phyloP scores from a whole-genome alignment of 1,284 basidiomycete species.

The Trametes hirsuta region DNA sequence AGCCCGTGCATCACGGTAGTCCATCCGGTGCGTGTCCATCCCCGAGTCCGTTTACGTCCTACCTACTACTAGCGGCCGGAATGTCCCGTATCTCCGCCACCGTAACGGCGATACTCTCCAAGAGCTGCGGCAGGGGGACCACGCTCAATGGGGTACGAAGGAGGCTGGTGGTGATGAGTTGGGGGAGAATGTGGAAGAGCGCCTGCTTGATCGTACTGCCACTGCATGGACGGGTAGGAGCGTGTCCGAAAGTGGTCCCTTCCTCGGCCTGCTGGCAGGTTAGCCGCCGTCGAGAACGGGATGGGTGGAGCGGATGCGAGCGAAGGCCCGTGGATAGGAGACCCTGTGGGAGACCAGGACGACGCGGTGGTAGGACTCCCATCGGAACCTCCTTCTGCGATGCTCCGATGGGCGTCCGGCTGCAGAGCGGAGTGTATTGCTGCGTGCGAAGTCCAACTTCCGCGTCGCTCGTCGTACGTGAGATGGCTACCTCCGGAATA shows the following conservation, averaged over 20 bases:
- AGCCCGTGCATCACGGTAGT: slow-evolving; percentile 11
- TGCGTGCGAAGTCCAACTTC: slow-evolving; percentile 27
- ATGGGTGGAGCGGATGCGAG: slow-evolving; percentile 32
- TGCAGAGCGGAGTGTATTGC: slow-evolving; percentile 15
- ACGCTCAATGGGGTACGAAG: slow-evolving; percentile 20
- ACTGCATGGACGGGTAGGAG: slow-evolving; percentile 32
- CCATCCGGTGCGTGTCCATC: slow-evolving; percentile 24
- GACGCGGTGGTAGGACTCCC: slow-evolving; percentile 21
- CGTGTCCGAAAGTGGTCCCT: slow-evolving; percentile 34
- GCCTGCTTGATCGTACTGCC: slow-evolving; percentile 32
- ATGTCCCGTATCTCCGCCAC: slow-evolving; percentile 23
- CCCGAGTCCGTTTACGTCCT: slow-evolving; percentile 21
- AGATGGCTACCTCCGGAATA: slow-evolving; percentile 19
- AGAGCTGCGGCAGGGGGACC: slow-evolving; percentile 17
- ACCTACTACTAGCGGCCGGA: slow-evolving; percentile 21
- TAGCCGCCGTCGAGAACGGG: slow-evolving; percentile 26
- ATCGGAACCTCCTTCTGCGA: slow-evolving; percentile 22
- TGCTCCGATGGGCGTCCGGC: slow-evolving; percentile 21
- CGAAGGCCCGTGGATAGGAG: slow-evolving; percentile 25
- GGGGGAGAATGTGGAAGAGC: slow-evolving; percentile 22
- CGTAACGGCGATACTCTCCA: slow-evolving; percentile 22
- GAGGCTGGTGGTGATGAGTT: slow-evolving; percentile 18
- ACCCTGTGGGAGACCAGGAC: slow-evolving; percentile 30
- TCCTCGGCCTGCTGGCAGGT: slow-evolving; percentile 29
- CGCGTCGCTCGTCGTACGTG: slow-evolving; percentile 26